Base-by-base conservation (phyloP, 805 yeast species). In the Yueomyces sp. region DNA sequence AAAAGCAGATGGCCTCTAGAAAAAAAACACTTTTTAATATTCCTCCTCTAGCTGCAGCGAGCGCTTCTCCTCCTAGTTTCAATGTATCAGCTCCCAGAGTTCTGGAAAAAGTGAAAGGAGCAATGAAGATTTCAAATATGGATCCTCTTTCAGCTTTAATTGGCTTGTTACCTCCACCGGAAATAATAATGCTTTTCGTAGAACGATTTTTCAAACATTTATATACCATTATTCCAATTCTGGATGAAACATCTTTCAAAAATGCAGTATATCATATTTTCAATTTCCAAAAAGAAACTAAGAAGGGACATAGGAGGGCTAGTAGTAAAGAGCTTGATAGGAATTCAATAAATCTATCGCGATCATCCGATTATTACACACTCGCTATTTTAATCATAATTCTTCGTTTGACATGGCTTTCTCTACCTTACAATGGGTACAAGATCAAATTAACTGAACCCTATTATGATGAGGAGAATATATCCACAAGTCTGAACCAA, bases 171-270 rank as follows among this genome's bases (percentile, higher is more conserved):
- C 88, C 88, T 0, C 68, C 64, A 29, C 71, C 73, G 49, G 68
- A 66, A 45, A 68, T 76, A 1, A 67, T 79, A 6, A 73, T 81
- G 74, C 52, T 69, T 39, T 63, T 78, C 42, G 60, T 81, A 30
- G 76, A 78, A 45, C 63, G 78, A 48, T 81, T 74, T 49, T 81
- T 81, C 54, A 67, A 67, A 8, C 66, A 69, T 30, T 61, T 81
- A 4, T 82, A 82, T 54, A 72, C 83, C 11, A 77, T 72, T 45
- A 66, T 81, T 52, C 88, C 92, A 3, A 77, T 73, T 47, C 60
- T 81, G 34, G 86, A 81, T 57, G 85, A 81, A 42, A 54, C 45
- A 9, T 34, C 37, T 7, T 34, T 34, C n/a, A 34, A 34, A n/a
- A 5, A 34, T 34, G 8, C 37, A 9, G n/a, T 34, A 11, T 6